phyloP scores from a whole-genome alignment of 164 flowering plant species.

The Umbilicus rupestris region DNA sequence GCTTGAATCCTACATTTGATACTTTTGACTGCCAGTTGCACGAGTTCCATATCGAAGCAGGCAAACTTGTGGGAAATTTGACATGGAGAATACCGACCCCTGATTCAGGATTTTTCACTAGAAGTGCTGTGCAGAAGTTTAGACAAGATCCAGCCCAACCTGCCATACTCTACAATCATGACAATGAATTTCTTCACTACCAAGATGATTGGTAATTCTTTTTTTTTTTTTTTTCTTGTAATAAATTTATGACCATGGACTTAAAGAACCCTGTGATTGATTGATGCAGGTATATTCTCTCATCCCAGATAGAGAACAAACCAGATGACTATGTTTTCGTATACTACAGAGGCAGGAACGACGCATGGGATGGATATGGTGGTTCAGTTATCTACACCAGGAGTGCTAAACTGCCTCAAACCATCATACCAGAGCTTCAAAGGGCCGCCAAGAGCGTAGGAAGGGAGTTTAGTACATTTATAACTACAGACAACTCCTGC shows the following conservation, averaged over 20 bases:
- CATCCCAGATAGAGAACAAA: constrained; percentile 63
- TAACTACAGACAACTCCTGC: constrained; percentile 76
- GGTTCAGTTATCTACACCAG: constrained; percentile 90
- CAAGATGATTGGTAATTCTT: constrained; percentile 85
- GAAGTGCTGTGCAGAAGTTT: constrained; percentile 62
- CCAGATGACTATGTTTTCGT: constrained; percentile 86
- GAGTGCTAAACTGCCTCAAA: constrained; percentile 62
- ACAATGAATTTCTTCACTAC: constrained; percentile 87
- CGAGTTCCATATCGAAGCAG: constrained; percentile 64
- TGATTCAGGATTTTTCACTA: constrained; percentile 76
- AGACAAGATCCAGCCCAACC: constrained; percentile 80
- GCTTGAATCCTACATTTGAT: constrained; percentile 88
- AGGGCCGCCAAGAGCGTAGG: constrained; percentile 69
- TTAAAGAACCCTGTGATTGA: background rate
- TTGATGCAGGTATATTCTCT: constrained; percentile 74
- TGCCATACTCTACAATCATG: constrained; percentile 83
- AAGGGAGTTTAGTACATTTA: constrained; percentile 65
- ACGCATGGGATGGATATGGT: constrained; percentile 99
- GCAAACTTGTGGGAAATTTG: constrained; percentile 71
- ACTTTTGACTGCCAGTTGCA: constrained; percentile 87
- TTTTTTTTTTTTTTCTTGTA: background rate
- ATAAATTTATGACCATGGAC: background rate
- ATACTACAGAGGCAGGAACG: constrained; percentile 83
- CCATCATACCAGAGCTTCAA: constrained; percentile 74
- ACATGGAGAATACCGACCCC: constrained; percentile 86